phyloP scores from a whole-genome alignment of 805 yeast species.

The Kuraishia molischiana region DNA sequence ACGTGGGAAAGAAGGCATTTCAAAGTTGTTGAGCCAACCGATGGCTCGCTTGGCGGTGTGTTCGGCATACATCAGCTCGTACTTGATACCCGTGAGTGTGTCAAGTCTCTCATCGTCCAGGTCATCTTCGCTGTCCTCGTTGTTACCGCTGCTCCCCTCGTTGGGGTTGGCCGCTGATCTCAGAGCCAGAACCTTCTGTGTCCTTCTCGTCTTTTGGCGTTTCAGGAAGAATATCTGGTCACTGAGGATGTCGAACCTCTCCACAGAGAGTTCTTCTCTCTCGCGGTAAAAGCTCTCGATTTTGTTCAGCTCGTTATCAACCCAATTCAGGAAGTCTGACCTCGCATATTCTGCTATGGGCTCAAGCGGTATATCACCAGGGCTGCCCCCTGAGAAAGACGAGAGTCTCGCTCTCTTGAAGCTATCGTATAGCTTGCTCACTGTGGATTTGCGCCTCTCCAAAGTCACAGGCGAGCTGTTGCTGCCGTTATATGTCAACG shows the following conservation, averaged over 20 bases:
- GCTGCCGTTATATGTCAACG: not conserved
- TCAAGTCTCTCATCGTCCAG: not conserved
- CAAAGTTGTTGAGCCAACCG: constrained; percentile 21
- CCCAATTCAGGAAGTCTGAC: constrained; percentile 53
- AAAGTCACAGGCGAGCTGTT: not conserved
- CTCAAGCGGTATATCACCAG: constrained; percentile 1
- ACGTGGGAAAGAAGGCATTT: constrained; percentile 30
- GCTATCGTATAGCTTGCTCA: constrained; percentile 1
- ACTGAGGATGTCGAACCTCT: constrained; percentile 50
- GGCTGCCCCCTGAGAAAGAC: not conserved
- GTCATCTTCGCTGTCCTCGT: not conserved
- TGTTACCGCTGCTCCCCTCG: not conserved
- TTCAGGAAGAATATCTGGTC: constrained; percentile 59
- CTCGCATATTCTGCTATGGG: constrained; percentile 24
- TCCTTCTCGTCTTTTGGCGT: constrained; percentile 31
- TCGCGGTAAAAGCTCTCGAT: constrained; percentile 53
- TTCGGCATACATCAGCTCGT: not conserved
- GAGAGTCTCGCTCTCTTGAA: constrained; percentile 2
- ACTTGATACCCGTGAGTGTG: not conserved
- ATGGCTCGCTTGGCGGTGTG: not conserved
- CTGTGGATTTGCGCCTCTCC: not conserved
- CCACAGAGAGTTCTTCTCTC: constrained; percentile 50
- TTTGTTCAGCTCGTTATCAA: constrained; percentile 48
- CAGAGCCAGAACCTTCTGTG: not conserved
- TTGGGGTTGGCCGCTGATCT: not conserved